Evolutionary conservation across 139 green algal species (phyloP).

Genomic region (Coelastrella sp.): DNA sequence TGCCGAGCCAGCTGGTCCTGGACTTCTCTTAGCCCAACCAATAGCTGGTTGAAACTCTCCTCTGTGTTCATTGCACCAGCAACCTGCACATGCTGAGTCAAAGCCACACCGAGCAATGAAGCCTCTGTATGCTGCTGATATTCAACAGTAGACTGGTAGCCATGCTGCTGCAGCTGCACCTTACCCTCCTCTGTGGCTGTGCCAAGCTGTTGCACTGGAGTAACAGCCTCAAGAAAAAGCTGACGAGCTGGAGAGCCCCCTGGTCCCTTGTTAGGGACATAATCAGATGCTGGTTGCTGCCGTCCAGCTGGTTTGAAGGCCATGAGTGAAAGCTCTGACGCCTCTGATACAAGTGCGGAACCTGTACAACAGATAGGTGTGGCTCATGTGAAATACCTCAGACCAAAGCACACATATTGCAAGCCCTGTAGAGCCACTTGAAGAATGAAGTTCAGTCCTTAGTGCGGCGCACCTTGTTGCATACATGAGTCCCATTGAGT

Average conservation of each 20-base stretch:
- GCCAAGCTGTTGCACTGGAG: not conserved
- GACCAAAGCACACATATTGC: too few species aligned
- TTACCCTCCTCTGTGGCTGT: not conserved
- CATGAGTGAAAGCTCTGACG: too few species aligned
- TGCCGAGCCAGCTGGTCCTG: not conserved
- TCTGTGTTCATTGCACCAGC: not conserved
- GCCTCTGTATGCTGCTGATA: too few species aligned
- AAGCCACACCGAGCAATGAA: not conserved
- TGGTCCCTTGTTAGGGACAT: not conserved
- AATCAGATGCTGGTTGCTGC: not conserved
- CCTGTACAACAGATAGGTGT: too few species aligned
- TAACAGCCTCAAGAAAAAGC: not conserved
- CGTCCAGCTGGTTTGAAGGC: too few species aligned
- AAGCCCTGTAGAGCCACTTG: too few species aligned
- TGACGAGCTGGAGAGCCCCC: slow-evolving; percentile 1
- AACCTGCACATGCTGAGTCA: not conserved
- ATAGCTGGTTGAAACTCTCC: slow-evolving; percentile 20
- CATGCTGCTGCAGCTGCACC: slow-evolving; percentile 11
- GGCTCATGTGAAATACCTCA: too few species aligned
- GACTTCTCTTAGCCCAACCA: slow-evolving; percentile 6
- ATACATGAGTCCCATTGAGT: too few species aligned
- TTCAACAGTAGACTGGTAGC: too few species aligned
- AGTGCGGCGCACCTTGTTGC: too few species aligned
- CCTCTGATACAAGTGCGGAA: too few species aligned
- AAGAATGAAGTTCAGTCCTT: too few species aligned